phyloP scores from a whole-genome alignment of 345 rosid species.

The Heritiera fomes region DNA sequence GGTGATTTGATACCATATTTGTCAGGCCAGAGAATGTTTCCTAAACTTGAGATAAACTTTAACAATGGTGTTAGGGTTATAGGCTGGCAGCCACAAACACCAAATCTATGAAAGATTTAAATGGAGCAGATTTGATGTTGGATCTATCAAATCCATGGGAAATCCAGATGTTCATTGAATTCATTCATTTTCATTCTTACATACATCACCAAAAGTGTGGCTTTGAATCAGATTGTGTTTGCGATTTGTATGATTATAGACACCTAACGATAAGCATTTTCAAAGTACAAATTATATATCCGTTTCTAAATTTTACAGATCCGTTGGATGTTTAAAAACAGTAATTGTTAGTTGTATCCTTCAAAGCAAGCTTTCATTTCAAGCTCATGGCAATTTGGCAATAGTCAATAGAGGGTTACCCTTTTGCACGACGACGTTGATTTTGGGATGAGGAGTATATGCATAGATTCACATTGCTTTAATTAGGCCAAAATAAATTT shows the following conservation, averaged over 20 bases:
- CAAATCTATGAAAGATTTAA: not conserved
- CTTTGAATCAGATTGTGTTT: conserved; percentile 6
- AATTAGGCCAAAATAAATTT: no score
- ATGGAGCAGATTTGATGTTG: not conserved
- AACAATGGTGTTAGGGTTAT: not conserved
- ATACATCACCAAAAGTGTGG: not conserved
- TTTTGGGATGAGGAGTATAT: not conserved
- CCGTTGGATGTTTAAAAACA: not conserved
- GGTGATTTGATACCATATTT: conserved; percentile 3
- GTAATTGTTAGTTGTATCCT: not conserved
- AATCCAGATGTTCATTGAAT: conserved; percentile 10
- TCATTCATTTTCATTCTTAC: conserved; percentile 4
- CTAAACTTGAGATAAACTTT: not conserved
- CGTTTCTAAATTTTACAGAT: not conserved
- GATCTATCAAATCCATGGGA: not conserved
- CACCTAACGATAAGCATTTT: not conserved
- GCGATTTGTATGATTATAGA: not conserved
- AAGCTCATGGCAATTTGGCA: not conserved
- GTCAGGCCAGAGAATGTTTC: not conserved
- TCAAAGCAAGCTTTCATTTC: not conserved
- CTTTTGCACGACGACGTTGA: not conserved
- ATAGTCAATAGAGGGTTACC: not conserved
- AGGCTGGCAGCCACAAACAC: not conserved
- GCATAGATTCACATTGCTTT: no score
- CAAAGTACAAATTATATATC: not conserved